Evolutionary conservation across 1,284 basidiomycete species (phyloP).

Genomic region (Clitocybe nebularis): DNA sequence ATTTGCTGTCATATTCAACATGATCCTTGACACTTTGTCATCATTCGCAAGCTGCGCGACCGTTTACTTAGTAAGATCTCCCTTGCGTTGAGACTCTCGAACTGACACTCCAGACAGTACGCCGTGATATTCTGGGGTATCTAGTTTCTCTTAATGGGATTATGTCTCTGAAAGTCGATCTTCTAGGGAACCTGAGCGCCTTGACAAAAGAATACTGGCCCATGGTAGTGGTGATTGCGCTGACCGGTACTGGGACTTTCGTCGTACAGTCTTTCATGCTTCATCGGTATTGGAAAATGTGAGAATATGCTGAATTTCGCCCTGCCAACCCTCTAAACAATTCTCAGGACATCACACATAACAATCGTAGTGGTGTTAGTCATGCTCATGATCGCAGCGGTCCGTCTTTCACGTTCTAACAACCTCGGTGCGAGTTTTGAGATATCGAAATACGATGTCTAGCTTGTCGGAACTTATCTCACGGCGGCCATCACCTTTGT

Average conservation of each 20-base stretch:
- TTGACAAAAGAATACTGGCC: slow-evolving; percentile 3
- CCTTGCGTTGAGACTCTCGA: too few species aligned
- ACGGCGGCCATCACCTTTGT: not conserved
- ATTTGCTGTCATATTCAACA: not conserved
- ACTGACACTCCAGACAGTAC: not conserved
- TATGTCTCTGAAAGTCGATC: not conserved
- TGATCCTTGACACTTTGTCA: not conserved
- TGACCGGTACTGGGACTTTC: slow-evolving; percentile 1
- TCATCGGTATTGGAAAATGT: slow-evolving; percentile 4
- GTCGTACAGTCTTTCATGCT: slow-evolving; percentile 3
- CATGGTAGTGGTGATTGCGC: not conserved
- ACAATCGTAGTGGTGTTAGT: not conserved
- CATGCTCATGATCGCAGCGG: slow-evolving; percentile 2
- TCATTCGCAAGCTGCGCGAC: not conserved
- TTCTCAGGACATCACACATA: not conserved
- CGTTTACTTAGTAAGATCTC: not conserved
- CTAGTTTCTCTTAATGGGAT: not conserved
- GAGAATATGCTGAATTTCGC: not conserved
- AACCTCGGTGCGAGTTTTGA: too few species aligned
- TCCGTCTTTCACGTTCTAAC: too few species aligned
- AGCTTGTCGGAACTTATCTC: slow-evolving; percentile 3
- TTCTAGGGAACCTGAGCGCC: not conserved
- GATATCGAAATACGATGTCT: too few species aligned
- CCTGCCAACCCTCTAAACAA: not conserved
- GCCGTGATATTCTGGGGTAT: slow-evolving; percentile 1